phyloP scores from a whole-genome alignment of 495 filamentous ascomycete species.

The Xylaria intraflava region DNA sequence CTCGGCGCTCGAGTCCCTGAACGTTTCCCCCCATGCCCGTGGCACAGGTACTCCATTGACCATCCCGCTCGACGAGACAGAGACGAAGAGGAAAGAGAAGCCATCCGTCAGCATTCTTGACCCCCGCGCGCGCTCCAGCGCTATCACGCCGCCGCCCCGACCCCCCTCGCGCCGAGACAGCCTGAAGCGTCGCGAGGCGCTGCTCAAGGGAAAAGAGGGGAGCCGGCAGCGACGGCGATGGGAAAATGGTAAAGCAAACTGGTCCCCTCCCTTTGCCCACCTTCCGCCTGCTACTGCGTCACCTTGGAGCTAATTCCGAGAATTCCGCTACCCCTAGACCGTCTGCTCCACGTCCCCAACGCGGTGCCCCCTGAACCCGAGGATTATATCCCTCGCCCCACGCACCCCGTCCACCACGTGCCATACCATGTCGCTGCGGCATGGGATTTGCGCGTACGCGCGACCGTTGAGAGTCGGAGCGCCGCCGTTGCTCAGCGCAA shows the following conservation, averaged over 20 bases:
- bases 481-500: conserved; percentile 23
- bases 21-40: conserved; percentile 37
- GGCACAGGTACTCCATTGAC: conserved; percentile 39
- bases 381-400: conserved; percentile 77
- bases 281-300: no score
- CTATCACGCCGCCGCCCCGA: conserved; percentile 28
- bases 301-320: conserved; percentile 11
- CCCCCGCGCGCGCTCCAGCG: conserved; percentile 16
- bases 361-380: conserved; percentile 68
- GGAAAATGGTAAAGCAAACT: conserved; percentile 72
- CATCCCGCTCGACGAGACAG: conserved; percentile 39
- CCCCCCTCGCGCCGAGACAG: conserved; percentile 39
- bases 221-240: conserved; percentile 78
- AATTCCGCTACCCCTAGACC: conserved; percentile 51
- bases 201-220: conserved; percentile 92
- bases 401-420: conserved; percentile 66
- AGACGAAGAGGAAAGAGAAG: conserved; percentile 10
- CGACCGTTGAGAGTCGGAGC: conserved; percentile 37
- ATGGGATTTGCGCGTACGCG: conserved; percentile 68
- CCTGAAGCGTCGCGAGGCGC: conserved; percentile 54
- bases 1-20: conserved; percentile 43
- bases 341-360: conserved; percentile 78
- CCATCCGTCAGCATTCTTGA: conserved; percentile 21
- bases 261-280: neutral
- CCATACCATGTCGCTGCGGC: conserved; percentile 85